These are phyloP conservation scores for Aureobasidium pullulans DNA, from an alignment of 2,329 filamentous ascomycete species.

Conservation along the genomic window DNA sequence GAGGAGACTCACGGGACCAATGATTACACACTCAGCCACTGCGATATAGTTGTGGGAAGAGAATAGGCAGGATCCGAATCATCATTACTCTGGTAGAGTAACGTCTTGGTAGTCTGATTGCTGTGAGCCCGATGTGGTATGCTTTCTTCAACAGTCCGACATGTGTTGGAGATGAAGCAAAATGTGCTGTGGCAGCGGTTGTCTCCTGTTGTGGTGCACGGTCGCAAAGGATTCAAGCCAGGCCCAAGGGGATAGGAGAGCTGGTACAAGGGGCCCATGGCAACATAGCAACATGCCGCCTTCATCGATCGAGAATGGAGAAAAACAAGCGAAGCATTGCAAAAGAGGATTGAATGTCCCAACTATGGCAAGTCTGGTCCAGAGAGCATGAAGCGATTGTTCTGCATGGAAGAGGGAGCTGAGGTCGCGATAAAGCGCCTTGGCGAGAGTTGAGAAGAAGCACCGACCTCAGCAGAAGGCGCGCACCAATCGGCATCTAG, in stretches of 20 bases:
- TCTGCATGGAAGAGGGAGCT: neutral
- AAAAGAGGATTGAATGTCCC: neutral
- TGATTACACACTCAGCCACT: neutral
- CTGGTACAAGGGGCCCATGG: slow-evolving; percentile 3
- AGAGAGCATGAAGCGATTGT: neutral
- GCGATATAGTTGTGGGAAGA: neutral
- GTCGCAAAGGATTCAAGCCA: slow-evolving; percentile 9
- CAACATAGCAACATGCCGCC: slow-evolving; percentile 10
- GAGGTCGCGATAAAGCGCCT: neutral
- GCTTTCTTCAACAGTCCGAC: neutral
- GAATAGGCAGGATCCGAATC: slow-evolving; percentile 1
- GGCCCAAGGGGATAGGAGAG: slow-evolving; percentile 2
- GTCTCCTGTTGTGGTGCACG: neutral
- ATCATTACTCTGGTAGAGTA: neutral
- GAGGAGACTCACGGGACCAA: neutral
- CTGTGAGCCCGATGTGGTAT: slow-evolving; percentile 1
- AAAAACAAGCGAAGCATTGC: neutral
- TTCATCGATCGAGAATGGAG: neutral
- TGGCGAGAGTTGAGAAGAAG: neutral
- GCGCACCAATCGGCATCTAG: neutral
- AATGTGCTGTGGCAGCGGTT: neutral
- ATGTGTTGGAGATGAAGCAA: neutral
- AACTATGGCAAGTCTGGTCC: neutral
- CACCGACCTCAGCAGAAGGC: neutral
- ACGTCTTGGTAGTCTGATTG: slow-evolving; percentile 4